phyloP scores from a whole-genome alignment of 2,329 filamentous ascomycete species.

The Colletotrichum sansevieriae region DNA sequence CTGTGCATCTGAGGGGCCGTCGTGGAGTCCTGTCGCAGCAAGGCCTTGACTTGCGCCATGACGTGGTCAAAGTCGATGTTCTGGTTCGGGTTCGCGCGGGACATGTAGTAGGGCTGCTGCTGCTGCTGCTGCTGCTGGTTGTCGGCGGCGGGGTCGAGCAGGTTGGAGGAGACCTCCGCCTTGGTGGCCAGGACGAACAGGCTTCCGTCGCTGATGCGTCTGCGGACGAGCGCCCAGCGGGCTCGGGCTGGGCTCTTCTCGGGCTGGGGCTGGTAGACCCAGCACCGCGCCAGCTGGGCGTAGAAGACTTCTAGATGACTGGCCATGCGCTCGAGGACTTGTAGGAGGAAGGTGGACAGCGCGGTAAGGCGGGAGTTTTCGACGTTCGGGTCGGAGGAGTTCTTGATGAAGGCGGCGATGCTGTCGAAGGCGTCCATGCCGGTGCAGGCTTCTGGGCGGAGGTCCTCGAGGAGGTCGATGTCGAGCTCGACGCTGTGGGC shows the following conservation, averaged over 20 bases:
- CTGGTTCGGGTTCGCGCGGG: conserved; percentile 45
- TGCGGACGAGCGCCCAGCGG: conserved; percentile 63
- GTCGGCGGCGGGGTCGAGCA: conserved; percentile 40
- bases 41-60: conserved; percentile 57
- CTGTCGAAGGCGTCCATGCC: conserved; percentile 68
- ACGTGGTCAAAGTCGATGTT: conserved; percentile 61
- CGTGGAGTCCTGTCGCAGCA: conserved; percentile 44
- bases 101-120: conserved; percentile 46
- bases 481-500: conserved; percentile 63
- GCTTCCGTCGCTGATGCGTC: conserved; percentile 62
- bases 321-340: conserved; percentile 66
- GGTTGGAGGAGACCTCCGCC: conserved; percentile 48
- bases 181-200: conserved; percentile 63
- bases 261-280: conserved; percentile 63
- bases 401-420: conserved; percentile 50
- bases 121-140: conserved; percentile 14
- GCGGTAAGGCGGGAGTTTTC: conserved; percentile 55
- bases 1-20: conserved; percentile 26
- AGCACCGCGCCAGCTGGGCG: conserved; percentile 60
- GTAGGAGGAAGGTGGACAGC: conserved; percentile 61
- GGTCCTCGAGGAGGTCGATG: conserved; percentile 65
- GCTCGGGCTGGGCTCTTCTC: conserved; percentile 66
- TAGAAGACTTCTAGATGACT: conserved; percentile 65
- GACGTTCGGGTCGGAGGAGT: conserved; percentile 51
- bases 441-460: conserved; percentile 63